These are phyloP conservation scores for Alternaria dauci DNA, from an alignment of 2,329 filamentous ascomycete species.

Conservation along the genomic window DNA sequence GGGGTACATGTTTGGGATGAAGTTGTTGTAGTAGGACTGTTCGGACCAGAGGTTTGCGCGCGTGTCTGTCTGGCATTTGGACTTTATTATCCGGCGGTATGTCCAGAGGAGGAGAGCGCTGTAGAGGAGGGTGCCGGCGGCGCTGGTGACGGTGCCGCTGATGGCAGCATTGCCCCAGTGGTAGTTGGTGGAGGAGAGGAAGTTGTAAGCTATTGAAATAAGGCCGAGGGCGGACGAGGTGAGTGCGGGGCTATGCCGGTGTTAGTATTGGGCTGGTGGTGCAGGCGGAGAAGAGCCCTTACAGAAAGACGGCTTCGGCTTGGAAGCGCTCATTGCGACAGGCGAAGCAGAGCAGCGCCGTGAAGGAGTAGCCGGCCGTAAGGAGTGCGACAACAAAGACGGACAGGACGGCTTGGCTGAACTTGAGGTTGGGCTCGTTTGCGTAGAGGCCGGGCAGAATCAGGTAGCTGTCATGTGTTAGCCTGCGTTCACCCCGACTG, in stretches of 20 bases:
- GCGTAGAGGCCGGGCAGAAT: constrained; percentile 60
- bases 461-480: constrained; percentile 53
- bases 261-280: constrained; percentile 24
- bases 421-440: constrained; percentile 48
- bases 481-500: constrained; percentile 9
- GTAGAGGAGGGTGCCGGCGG: constrained; percentile 54
- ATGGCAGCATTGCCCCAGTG: constrained; percentile 56
- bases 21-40: constrained; percentile 55
- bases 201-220: constrained; percentile 59
- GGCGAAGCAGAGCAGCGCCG: constrained; percentile 57
- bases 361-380: constrained; percentile 59
- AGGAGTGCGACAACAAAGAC: constrained; percentile 59
- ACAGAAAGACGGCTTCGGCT: constrained; percentile 58
- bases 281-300: constrained; percentile 21
- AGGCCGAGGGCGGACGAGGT: constrained; percentile 57
- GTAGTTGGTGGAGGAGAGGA: constrained; percentile 53
- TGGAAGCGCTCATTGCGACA: constrained; percentile 58
- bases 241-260: constrained; percentile 48
- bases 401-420: constrained; percentile 52
- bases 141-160: constrained; percentile 53
- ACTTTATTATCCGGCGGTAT: constrained; percentile 51
- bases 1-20: constrained; percentile 58
- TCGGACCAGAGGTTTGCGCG: constrained; percentile 47
- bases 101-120: constrained; percentile 53
- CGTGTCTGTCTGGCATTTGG: constrained; percentile 30